Conservation (phyloP, 768 basidiomycete species). For the Suillus clintonianus region DNA sequence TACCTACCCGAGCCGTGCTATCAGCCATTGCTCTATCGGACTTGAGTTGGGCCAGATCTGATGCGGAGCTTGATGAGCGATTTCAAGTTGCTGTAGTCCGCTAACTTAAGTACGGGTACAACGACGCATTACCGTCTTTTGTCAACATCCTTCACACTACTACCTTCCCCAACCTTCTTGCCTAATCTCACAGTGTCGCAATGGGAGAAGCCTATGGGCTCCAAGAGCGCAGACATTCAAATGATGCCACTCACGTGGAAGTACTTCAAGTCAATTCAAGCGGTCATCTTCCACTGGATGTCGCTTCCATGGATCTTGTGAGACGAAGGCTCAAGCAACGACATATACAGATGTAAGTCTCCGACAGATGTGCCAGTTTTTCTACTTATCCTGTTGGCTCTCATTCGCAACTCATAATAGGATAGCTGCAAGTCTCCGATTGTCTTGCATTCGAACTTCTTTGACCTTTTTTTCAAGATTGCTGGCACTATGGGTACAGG, state of each 20-base stretch:
- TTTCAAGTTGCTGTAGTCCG: neutral
- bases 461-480: slow-evolving; percentile 40
- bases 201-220: neutral
- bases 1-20: neutral
- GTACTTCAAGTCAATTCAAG: neutral
- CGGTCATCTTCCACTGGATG: slow-evolving; percentile 30
- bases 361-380: neutral
- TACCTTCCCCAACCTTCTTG: neutral
- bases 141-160: neutral
- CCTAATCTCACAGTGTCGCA: neutral
- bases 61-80: neutral
- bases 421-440: slow-evolving; percentile 55
- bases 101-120: neutral
- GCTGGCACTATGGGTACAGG: slow-evolving; percentile 77
- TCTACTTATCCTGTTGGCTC: neutral
- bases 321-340: slow-evolving; percentile 74
- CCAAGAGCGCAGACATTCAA: neutral
- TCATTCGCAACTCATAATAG: slow-evolving; percentile 26
- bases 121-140: neutral
- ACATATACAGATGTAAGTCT: slow-evolving; percentile 72
- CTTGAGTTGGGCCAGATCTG: neutral
- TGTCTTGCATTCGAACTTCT: neutral
- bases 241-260: neutral
- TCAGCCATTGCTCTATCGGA: neutral
- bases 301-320: slow-evolving; percentile 65